Conservation (phyloP, 257 asterid genomes). For the Verbascum thapsus region DNA sequence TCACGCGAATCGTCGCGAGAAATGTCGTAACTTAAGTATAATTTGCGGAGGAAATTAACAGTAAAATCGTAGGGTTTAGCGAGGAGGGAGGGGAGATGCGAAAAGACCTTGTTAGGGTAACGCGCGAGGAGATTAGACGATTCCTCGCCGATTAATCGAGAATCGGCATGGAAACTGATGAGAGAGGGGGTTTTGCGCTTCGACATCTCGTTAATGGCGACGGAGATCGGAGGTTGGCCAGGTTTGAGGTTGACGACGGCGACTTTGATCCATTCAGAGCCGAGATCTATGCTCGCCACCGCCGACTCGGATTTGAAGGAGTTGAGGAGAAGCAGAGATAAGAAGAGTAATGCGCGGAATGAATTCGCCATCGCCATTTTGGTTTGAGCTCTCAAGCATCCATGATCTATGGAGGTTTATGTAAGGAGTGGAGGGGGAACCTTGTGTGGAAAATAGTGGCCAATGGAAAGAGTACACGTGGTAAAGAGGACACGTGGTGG, state of each 20-base stretch:
- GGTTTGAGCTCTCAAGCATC: constrained; percentile 31
- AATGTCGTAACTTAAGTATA: constrained; percentile 53
- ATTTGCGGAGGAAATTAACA: constrained; percentile 37
- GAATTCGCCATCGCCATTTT: constrained; percentile 47
- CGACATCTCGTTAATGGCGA: constrained; percentile 98
- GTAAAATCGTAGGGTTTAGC: constrained; percentile 58
- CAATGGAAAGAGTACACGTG: constrained; percentile 43
- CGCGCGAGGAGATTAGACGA: constrained; percentile 81
- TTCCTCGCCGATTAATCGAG: constrained; percentile 89
- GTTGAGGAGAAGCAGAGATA: constrained; percentile 41
- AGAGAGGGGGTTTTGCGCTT: constrained; percentile 87
- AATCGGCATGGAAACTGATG: constrained; percentile 71
- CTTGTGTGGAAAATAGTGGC: constrained; percentile 45
- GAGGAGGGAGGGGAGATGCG: constrained; percentile 67
- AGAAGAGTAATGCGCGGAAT: constrained; percentile 44
- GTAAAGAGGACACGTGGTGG: constrained; percentile 47
- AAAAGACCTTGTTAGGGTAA: constrained; percentile 76
- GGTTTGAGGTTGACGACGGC: constrained; percentile 96
- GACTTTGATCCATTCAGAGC: constrained; percentile 92
- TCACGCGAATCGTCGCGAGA: constrained; percentile 48
- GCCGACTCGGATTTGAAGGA: constrained; percentile 66
- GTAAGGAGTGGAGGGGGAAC: constrained; percentile 35
- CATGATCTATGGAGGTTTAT: constrained; percentile 32
- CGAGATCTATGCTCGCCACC: constrained; percentile 97
- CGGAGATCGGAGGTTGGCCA: constrained; percentile 84